Base-by-base conservation (phyloP, 1,284 basidiomycete species). In the Austroboletus novae-zelandiae region DNA sequence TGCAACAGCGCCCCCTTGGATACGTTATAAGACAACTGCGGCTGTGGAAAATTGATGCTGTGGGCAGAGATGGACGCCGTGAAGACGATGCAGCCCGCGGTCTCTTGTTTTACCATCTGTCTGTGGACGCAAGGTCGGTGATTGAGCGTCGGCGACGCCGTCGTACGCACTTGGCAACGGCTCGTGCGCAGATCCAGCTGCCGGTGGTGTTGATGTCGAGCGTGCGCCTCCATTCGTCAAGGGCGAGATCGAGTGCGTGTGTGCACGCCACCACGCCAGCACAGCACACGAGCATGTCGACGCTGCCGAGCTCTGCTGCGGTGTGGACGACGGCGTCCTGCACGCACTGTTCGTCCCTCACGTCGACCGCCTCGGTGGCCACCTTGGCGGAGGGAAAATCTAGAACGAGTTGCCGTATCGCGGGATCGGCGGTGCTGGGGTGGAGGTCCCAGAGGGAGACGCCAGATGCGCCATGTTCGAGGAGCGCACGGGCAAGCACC, bases 141-240 rank as follows among this genome's bases (percentile, higher is more conserved):
- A 13, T 51, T 20, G 15, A 8, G 4, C 20, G 20, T 25, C 20
- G n/a, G n/a, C 14, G 13, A 39, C 13, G 14, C 6, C 13, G 20
- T 10, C 23, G 23, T 11, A 61, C 68, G 47, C 40, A 73, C 75
- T 62, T 71, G 42, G 66, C 71, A 27, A 69, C 73, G 0, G 71
- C 64, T 51, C 73, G 70, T 4, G 74, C 72, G 47, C 71, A 74
- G 41, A 75, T 51, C 69, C 69, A 75, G 45, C 71, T 71, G 14
- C 75, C 75, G 4, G 70, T 77, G 20, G 66, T 65, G 48, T 75
- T 76, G 37, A 73, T 58, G 37, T 76, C 71, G 18, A 74, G 43
- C 6, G 72, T 66, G 30, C 62, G 57, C 50, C 58, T 64, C 73
- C 71, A 76, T 30, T 70, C 64, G n/a, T 61, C 62, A 0, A 61